Percentiles rank a stretch among this genome's conserved stretches.
Evolutionary conservation across 768 basidiomycete genomes (phyloP).

Genomic region (Tricholoma hemisulphureum): DNA sequence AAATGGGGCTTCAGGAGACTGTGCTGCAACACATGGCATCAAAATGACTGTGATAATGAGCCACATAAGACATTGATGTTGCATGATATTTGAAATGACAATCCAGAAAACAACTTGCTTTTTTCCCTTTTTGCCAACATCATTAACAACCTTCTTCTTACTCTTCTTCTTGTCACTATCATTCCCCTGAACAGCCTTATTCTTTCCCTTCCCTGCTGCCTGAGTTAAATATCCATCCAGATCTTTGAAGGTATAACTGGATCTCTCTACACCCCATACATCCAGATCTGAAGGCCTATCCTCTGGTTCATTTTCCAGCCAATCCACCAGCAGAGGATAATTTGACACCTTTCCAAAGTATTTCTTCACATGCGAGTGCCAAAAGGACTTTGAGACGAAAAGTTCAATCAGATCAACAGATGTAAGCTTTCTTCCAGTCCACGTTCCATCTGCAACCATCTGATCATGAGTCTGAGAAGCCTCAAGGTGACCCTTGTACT

Average conservation of each 20-base stretch:
- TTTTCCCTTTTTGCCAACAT: too few species aligned
- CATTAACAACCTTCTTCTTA: too few species aligned
- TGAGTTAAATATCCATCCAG: background rate
- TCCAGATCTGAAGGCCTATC: background rate
- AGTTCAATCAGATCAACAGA: background rate
- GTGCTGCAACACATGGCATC: too few species aligned
- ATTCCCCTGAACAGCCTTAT: background rate
- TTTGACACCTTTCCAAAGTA: background rate
- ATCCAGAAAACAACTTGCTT: too few species aligned
- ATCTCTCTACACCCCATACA: background rate
- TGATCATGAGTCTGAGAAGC: background rate
- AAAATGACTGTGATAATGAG: too few species aligned
- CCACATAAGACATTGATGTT: too few species aligned
- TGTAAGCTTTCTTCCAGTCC: background rate
- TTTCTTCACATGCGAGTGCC: background rate
- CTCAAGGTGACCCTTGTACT: background rate
- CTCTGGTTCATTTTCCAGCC: background rate
- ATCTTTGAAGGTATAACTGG: background rate
- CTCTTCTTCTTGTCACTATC: background rate
- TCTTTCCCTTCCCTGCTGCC: background rate
- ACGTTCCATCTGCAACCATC: background rate
- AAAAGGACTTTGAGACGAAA: constrained; percentile 1
- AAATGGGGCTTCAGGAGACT: too few species aligned
- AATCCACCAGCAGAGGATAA: background rate
- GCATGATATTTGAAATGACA: too few species aligned